Evolutionary conservation across 164 flowering plant species (phyloP).

Genomic region (Vitis cinerea): DNA sequence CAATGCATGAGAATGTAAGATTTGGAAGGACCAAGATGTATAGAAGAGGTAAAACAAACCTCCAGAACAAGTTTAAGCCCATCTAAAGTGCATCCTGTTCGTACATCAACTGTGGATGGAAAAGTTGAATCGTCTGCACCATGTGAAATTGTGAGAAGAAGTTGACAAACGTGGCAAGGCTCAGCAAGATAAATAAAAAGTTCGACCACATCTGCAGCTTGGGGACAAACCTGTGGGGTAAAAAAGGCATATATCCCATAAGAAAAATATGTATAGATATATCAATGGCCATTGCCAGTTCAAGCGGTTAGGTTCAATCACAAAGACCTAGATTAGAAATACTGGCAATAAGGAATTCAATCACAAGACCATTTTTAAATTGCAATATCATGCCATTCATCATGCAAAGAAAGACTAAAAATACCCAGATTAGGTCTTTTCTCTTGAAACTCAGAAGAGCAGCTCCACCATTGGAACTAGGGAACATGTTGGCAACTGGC

Average conservation of each 20-base stretch:
- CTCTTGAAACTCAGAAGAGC: slow-evolving; percentile 74
- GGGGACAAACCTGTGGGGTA: slow-evolving; percentile 71
- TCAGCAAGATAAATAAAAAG: slow-evolving; percentile 82
- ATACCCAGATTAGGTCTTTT: slow-evolving; percentile 84
- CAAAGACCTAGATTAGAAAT: no score
- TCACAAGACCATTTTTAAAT: neutral
- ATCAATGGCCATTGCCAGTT: neutral
- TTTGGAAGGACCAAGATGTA: neutral
- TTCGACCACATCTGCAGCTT: slow-evolving; percentile 88
- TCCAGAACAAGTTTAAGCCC: slow-evolving; percentile 88
- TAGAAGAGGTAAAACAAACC: slow-evolving; percentile 47
- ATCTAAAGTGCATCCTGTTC: slow-evolving; percentile 78
- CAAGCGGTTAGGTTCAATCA: neutral
- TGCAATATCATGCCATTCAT: neutral
- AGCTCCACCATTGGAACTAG: slow-evolving; percentile 47
- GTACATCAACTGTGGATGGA: slow-evolving; percentile 87
- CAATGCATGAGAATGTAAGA: no score
- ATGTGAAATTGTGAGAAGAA: slow-evolving; percentile 90
- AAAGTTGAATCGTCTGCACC: slow-evolving; percentile 94
- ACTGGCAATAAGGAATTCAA: neutral
- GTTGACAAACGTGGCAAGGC: slow-evolving; percentile 98
- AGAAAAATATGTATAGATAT: neutral
- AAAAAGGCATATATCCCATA: slow-evolving; percentile 5
- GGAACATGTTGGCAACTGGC: slow-evolving; percentile 54
- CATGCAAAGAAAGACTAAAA: slow-evolving; percentile 1